Base-by-base conservation (phyloP, 2,329 filamentous ascomycete genomes). In the Aspergillus calidoustus region DNA sequence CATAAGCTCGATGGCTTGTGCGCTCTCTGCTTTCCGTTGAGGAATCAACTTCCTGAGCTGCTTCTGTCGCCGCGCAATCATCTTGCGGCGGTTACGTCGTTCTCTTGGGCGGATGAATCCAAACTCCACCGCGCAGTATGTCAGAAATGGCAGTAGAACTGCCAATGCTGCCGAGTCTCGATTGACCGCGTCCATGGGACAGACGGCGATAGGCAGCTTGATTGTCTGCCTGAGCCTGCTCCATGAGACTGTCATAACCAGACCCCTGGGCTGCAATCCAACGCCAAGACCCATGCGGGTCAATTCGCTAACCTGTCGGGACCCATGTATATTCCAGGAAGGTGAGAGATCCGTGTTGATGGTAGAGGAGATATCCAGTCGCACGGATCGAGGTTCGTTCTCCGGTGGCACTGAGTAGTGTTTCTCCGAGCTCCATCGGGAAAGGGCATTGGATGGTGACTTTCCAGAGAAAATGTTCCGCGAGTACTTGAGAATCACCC, bases 81-180 rank as follows among this genome's bases (percentile, higher is more conserved):
- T 67, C 50, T 72, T 70, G 43, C 73, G 73, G 52, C 76, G 74
- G 51, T 71, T 71, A 60, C 73, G 72, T 38, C 74, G 71, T 54
- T 78, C 71, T 25, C 75, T 69, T 0, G 78, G 79, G 8, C 79
- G 75, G 34, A 79, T 72, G 48, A 74, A 71, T 3, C 76, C 76
- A 63, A 80, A 81, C 64, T 81, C 79, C 47, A 79, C 49, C 2
- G 75, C 73, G 31, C 76, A 72, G 56, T 81, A 81, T 11, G 73
- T 65, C 41, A 75, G 64, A 74, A 75, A 79, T 0, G 79, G 79
- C 25, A 78, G 66, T 22, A 76, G 64, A 11, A 78, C 68, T 7
- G 74, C 77, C 54, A 78, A 60, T 3, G 71, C 62, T 11, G 75
- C 74, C 46, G 76, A 69, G 51, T 78, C 75, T 23, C 66, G 68